Conservation (phyloP, 257 asterid genomes). For the Nyctanthes arbortristis region DNA sequence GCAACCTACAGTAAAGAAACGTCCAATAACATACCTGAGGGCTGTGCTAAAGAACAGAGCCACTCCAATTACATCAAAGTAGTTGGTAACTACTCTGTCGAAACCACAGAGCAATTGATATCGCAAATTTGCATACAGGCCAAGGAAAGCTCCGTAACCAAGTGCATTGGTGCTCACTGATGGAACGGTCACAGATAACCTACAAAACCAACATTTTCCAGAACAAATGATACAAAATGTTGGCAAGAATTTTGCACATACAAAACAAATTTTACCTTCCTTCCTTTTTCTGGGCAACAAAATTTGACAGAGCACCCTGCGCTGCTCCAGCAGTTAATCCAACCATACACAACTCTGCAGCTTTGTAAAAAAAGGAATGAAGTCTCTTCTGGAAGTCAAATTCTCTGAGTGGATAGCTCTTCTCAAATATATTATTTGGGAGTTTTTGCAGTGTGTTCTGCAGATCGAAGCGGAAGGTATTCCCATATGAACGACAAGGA, state of each 20-base stretch:
- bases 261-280: slow-evolving; percentile 58
- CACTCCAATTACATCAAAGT: slow-evolving; percentile 95
- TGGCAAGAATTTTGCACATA: slow-evolving; percentile 16
- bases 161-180: slow-evolving; percentile 89
- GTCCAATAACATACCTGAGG: slow-evolving; percentile 74
- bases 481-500: slow-evolving; percentile 97
- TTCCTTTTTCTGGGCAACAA: slow-evolving; percentile 81
- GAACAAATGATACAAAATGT: not conserved
- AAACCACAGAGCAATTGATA: slow-evolving; percentile 90
- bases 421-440: slow-evolving; percentile 88
- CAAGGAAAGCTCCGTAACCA: slow-evolving; percentile 97
- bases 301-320: slow-evolving; percentile 81
- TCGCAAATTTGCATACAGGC: slow-evolving; percentile 85
- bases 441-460: slow-evolving; percentile 97
- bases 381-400: slow-evolving; percentile 84
- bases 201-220: slow-evolving; percentile 26
- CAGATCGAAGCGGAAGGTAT: slow-evolving; percentile 86
- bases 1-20: slow-evolving; percentile 1
- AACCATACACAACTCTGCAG: slow-evolving; percentile 89
- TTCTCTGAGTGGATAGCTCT: slow-evolving; percentile 83
- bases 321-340: slow-evolving; percentile 92
- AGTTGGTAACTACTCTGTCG: slow-evolving; percentile 62
- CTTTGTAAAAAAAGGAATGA: slow-evolving; percentile 81
- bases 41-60: slow-evolving; percentile 78
- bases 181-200: slow-evolving; percentile 84